These are phyloP conservation scores for Kokia cookei DNA, from an alignment of 441 rosid genomes.

Conservation along the genomic window DNA sequence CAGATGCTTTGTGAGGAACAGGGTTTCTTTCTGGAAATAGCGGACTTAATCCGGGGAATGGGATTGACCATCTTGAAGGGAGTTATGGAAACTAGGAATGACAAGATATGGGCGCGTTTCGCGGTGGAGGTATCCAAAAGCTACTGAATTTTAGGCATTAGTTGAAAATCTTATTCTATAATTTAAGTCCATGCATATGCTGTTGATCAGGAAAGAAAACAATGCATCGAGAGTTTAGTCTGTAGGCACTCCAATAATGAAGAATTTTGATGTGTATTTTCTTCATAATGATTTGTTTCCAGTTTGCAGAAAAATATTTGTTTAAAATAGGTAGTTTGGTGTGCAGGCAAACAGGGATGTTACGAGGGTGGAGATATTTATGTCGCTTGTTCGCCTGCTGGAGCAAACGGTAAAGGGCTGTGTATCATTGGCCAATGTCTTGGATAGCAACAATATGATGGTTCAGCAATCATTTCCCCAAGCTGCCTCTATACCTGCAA, in stretches of 20 bases:
- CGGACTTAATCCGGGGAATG: constrained; percentile 76
- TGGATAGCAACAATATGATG: constrained; percentile 46
- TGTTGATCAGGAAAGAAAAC: background rate
- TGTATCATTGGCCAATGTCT: constrained; percentile 24
- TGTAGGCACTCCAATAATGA: background rate
- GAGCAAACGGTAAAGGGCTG: constrained; percentile 63
- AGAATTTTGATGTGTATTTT: background rate
- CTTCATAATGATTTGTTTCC: background rate
- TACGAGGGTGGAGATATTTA: constrained; percentile 89
- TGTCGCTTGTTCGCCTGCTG: constrained; percentile 74
- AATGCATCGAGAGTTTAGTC: background rate
- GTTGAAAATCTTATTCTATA: background rate
- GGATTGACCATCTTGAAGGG: constrained; percentile 95
- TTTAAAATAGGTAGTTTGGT: constrained; percentile 1
- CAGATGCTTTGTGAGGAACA: constrained; percentile 94
- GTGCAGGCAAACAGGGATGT: constrained; percentile 82
- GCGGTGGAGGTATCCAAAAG: constrained; percentile 60
- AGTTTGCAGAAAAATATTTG: background rate
- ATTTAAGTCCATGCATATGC: background rate
- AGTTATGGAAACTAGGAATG: constrained; percentile 67
- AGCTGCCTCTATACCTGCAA: constrained; percentile 44
- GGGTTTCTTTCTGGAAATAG: constrained; percentile 89
- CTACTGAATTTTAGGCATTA: background rate
- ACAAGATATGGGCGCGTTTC: constrained; percentile 88
- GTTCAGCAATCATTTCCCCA: constrained; percentile 39